These are phyloP conservation scores for Tetrahymena borealis DNA, from an alignment of 73 alveolate genomes.

Conservation along the genomic window DNA sequence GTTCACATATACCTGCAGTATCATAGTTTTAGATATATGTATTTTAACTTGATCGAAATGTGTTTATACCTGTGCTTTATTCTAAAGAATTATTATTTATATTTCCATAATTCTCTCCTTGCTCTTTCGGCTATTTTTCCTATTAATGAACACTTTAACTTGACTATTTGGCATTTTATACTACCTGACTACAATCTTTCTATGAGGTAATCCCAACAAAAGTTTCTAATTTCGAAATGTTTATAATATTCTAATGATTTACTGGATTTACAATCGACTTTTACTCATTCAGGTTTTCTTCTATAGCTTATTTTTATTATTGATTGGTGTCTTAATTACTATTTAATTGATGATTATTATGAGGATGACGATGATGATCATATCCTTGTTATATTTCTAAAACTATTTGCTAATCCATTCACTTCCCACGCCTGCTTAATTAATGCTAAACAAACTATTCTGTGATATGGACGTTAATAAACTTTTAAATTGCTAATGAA, in stretches of 20 bases:
- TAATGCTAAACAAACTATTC: no score
- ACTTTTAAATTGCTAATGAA: no score
- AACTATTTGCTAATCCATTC: no score
- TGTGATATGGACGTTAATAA: no score
- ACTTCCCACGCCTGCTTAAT: no score
- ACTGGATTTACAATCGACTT: not conserved
- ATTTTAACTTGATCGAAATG: not conserved
- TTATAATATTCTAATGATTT: not conserved
- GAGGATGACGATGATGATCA: no score
- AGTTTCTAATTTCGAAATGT: not conserved
- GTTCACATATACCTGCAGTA: not conserved
- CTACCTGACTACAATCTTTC: not conserved
- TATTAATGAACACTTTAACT: not conserved
- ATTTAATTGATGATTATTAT: no score
- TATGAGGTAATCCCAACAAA: not conserved
- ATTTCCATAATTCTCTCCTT: not conserved
- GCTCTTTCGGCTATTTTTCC: not conserved
- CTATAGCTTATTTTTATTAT: no score
- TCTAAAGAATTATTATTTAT: not conserved
- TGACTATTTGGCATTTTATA: not conserved
- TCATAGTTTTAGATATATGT: not conserved
- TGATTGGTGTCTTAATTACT: no score
- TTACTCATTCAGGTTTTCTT: no score
- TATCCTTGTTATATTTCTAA: no score
- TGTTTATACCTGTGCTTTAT: not conserved